Base-by-base conservation (phyloP, 2,329 filamentous ascomycete genomes). In the Diaporthe sp. region DNA sequence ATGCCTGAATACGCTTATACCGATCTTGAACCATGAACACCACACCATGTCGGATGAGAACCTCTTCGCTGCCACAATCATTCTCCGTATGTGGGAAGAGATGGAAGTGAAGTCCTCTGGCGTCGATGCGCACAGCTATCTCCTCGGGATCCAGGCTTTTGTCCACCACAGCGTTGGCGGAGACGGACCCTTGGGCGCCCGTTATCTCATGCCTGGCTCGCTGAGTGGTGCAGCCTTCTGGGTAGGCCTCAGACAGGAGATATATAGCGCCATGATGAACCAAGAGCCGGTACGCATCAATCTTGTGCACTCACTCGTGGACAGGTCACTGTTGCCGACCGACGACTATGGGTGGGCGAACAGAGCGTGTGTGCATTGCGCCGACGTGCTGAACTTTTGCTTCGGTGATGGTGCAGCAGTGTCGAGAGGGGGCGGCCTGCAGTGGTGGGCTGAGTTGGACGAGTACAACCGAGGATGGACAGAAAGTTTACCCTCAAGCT, bases 311-410 rank as follows among this genome's bases (percentile, higher is more conserved):
- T 84, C 82, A 30, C 86, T 90, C 47, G 85, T 90, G 53, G 87
- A 90, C 77, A 85, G 86, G n/a, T 86, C 85, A 0, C 83, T 89
- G 13, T 81, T 84, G 2, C 81, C 84, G 0, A 83, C 85, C 0
- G 85, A 86, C 56, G 90, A 91, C 75, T 87, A 86, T 74, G 84
- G 84, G 0, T 92, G 90, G 90, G 88, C 90, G 2, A 92, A 92
- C 79, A 86, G 90, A 22, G 88, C 91, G 22, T 86, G 93, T 0
- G 86, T 91, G 4, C 88, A 91, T 77, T 90, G 90, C 71, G 90
- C 90, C n/a, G 89, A 92, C 75, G 89, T 92, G 1, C 81, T 93
- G 22, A 89, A 91, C 75, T 92, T 88, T 77, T 93, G 91, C 79
- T 92, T 92, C 77, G 85, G 86, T 2, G 82, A 85, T 22, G 79